Evolutionary conservation across 768 basidiomycete genomes (phyloP).

Genomic region (Mycena olivaceomarginata): DNA sequence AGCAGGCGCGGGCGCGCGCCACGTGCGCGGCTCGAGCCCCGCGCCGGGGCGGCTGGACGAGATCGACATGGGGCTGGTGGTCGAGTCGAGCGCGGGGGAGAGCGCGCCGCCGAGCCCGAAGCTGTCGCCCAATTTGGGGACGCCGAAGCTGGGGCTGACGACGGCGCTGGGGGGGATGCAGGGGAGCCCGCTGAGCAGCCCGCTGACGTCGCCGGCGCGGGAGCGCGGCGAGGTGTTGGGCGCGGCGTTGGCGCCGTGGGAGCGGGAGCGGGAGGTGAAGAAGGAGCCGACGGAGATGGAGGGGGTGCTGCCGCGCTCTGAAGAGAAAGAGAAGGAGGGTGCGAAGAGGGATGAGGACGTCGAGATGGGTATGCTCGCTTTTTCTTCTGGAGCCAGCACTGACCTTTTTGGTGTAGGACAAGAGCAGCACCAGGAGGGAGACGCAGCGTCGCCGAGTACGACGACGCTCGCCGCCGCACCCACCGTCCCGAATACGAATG

Average conservation of each 20-base stretch:
- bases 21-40: constrained; percentile 25
- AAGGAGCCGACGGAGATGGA: constrained; percentile 8
- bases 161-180: not conserved
- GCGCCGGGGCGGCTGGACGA: constrained; percentile 41
- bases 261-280: constrained; percentile 10
- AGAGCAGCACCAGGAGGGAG: no score
- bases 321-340: not conserved
- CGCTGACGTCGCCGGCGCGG: constrained; percentile 23
- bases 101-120: not conserved
- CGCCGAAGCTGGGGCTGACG: not conserved
- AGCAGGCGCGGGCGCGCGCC: not conserved
- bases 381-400: not conserved
- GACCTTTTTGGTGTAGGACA: not conserved
- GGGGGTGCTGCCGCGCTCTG: not conserved
- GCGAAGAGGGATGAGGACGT: not conserved
- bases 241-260: constrained; percentile 20
- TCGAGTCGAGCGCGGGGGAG: not conserved
- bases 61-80: constrained; percentile 40
- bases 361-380: not conserved
- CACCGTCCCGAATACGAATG: no score
- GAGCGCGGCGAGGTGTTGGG: constrained; percentile 1
- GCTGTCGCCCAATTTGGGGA: not conserved
- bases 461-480: no score
- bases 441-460: no score
- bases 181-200: constrained; percentile 7